Evolutionary conservation across 2,329 filamentous ascomycete species (phyloP).

Genomic region (Fusarium phyllophilum): DNA sequence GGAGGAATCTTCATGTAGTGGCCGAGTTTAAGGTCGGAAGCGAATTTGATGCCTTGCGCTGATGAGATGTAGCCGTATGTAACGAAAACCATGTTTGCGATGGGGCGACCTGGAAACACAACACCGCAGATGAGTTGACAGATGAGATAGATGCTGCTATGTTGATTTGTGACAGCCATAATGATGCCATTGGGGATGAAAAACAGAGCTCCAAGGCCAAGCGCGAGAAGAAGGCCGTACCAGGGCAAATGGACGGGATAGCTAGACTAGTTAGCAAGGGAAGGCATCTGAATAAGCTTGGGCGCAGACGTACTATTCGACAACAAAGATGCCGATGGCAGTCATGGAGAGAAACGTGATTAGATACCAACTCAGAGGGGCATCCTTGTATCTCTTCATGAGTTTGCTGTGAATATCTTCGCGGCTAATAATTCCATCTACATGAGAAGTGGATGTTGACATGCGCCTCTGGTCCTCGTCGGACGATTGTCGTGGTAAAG

Average conservation of each 20-base stretch:
- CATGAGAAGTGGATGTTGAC: conserved; percentile 52
- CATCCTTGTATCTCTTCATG: conserved; percentile 85
- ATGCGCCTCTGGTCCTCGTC: conserved; percentile 35
- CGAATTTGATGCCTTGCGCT: conserved; percentile 89
- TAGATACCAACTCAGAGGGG: conserved; percentile 84
- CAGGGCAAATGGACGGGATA: conserved; percentile 86
- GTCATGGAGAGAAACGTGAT: conserved; percentile 80
- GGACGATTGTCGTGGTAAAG: conserved; percentile 25
- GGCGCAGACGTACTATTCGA: conserved; percentile 74
- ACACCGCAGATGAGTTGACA: conserved; percentile 86
- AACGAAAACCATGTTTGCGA: conserved; percentile 94
- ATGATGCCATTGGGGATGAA: conserved; percentile 94
- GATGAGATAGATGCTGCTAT: conserved; percentile 86
- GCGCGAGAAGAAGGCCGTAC: conserved; percentile 83
- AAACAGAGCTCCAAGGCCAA: conserved; percentile 80
- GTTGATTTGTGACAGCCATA: conserved; percentile 92
- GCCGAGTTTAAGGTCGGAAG: conserved; percentile 85
- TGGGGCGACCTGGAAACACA: conserved; percentile 84
- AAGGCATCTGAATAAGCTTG: neutral
- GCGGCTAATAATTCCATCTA: conserved; percentile 69
- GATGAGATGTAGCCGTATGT: conserved; percentile 92
- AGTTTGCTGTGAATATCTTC: conserved; percentile 88
- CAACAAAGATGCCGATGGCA: conserved; percentile 82
- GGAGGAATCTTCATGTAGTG: conserved; percentile 91
- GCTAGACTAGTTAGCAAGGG: conserved; percentile 52